Conservation (phyloP, 345 rosid genomes). For the Eutrema japonicum region DNA sequence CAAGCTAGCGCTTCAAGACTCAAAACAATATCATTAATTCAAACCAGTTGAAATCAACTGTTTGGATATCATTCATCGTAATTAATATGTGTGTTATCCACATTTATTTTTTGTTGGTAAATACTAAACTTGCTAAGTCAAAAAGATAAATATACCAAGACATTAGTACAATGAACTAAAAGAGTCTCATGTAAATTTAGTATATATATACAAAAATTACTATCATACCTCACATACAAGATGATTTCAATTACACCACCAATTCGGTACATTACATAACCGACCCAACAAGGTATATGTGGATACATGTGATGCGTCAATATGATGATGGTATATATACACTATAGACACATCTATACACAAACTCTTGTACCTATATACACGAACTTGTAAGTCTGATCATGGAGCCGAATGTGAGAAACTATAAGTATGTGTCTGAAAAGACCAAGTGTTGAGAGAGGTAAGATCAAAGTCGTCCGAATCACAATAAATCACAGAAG, state of each 20-base stretch:
- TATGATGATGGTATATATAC: conserved; percentile 19
- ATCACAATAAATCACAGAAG: conserved; percentile 44
- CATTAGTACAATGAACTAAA: background rate
- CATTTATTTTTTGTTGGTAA: background rate
- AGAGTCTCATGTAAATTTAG: conserved; percentile 1
- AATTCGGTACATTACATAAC: conserved; percentile 30
- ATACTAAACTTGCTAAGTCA: conserved; percentile 12
- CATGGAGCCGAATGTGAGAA: conserved; percentile 39
- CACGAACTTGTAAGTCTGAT: background rate
- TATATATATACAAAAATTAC: conserved; percentile 5
- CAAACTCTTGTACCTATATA: background rate
- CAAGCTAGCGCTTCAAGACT: too few relatives aligned
- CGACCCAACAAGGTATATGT: conserved; percentile 19
- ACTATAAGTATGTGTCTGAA: conserved; percentile 27
- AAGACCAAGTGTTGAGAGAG: conserved; percentile 32
- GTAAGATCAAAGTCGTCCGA: conserved; percentile 35
- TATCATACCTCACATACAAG: conserved; percentile 19
- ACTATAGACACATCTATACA: conserved; percentile 12
- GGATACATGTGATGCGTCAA: conserved; percentile 19
- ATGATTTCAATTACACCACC: conserved; percentile 13
- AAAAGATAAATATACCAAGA: background rate
- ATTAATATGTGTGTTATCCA: background rate
- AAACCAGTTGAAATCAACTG: background rate
- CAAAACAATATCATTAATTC: too few relatives aligned
- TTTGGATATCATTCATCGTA: background rate